phyloP scores from a whole-genome alignment of 2,329 filamentous ascomycete genomes.

The Cordyceps militaris region DNA sequence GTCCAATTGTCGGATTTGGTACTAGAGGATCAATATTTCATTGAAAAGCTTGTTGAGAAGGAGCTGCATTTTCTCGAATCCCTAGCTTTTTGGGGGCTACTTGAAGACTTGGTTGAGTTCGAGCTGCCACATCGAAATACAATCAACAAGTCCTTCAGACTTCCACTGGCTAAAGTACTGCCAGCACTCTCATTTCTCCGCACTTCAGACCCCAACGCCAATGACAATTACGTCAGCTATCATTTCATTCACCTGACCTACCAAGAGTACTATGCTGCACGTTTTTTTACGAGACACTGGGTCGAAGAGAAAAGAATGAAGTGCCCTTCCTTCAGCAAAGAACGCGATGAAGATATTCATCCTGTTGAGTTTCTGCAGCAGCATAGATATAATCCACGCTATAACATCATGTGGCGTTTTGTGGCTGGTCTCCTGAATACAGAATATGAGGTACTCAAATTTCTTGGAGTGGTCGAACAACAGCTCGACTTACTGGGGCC shows the following conservation, averaged over 20 bases:
- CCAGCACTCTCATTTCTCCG: background rate
- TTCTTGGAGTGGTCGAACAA: no score
- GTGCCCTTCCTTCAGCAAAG: background rate
- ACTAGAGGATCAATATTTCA: background rate
- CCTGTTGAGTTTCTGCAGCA: background rate
- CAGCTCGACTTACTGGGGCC: no score
- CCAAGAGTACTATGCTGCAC: background rate
- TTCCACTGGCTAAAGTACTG: background rate
- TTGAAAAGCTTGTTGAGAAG: conserved; percentile 8
- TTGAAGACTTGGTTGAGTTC: conserved; percentile 28
- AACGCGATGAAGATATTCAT: background rate
- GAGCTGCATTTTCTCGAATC: conserved; percentile 22
- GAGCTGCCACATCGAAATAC: background rate
- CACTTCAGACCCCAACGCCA: no score
- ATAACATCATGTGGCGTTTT: background rate
- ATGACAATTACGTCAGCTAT: no score
- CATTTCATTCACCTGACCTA: no score
- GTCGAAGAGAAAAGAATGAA: background rate
- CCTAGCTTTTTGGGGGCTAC: conserved; percentile 30
- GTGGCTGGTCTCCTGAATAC: background rate
- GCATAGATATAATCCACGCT: background rate
- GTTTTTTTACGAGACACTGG: background rate
- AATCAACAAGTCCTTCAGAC: background rate
- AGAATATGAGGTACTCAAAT: no score
- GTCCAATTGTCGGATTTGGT: conserved; percentile 14